Conservation (phyloP, 768 basidiomycete genomes). For the Termitomyces sp. region DNA sequence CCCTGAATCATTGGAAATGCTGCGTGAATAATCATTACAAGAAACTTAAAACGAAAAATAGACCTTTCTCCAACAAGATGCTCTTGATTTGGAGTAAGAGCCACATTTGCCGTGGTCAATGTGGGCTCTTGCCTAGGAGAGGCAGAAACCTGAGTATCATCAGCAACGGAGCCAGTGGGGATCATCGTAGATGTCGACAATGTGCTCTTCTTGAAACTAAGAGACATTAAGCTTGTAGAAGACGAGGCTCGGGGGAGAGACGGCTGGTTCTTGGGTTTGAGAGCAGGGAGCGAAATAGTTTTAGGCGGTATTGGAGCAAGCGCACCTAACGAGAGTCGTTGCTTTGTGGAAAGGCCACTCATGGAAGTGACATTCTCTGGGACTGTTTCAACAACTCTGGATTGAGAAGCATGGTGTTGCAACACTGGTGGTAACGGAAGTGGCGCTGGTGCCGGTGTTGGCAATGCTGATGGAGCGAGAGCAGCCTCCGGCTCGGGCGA, state of each 20-base stretch:
- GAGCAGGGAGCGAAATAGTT: slow-evolving; percentile 19
- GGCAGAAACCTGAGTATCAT: slow-evolving; percentile 4
- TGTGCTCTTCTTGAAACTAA: slow-evolving; percentile 45
- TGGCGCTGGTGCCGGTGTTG: neutral
- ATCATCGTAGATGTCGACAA: slow-evolving; percentile 12
- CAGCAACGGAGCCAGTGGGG: neutral
- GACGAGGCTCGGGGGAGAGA: slow-evolving; percentile 3
- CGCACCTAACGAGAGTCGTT: slow-evolving; percentile 43
- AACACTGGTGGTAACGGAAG: slow-evolving; percentile 9
- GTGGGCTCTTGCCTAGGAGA: neutral
- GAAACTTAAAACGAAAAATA: neutral
- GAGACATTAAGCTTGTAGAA: slow-evolving; percentile 21
- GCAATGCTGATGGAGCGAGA: neutral
- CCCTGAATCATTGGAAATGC: neutral
- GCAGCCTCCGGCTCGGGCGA: slow-evolving; percentile 3
- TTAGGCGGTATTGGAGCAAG: slow-evolving; percentile 37
- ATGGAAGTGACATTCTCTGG: slow-evolving; percentile 19
- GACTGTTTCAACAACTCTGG: slow-evolving; percentile 19
- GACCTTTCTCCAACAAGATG: neutral
- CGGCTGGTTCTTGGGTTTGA: slow-evolving; percentile 11
- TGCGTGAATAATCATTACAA: neutral
- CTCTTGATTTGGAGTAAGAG: neutral
- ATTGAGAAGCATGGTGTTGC: slow-evolving; percentile 9
- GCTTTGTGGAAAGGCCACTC: slow-evolving; percentile 49
- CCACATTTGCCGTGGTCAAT: no score